A percentile compares a stretch with the other conserved stretches of the same genome.
Conservation (phyloP, 192 early-diverging fungal species). For the Coemansia sp. region DNA sequence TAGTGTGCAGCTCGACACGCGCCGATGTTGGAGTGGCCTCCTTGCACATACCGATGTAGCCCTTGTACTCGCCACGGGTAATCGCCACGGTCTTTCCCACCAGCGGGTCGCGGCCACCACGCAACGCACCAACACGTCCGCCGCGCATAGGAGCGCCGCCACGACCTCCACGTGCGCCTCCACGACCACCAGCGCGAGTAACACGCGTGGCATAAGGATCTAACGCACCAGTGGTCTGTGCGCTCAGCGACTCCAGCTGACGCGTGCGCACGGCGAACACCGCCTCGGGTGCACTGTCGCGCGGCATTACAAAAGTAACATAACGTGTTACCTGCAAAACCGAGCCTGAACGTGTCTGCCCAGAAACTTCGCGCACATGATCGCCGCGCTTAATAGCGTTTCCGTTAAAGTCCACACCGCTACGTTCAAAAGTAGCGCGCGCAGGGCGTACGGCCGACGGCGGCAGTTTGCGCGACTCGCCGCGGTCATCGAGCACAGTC, state of each 20-base stretch:
- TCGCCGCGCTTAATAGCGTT: conserved; percentile 64
- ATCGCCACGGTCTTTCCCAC: conserved; percentile 82
- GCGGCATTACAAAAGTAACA: conserved; percentile 76
- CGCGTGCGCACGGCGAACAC: conserved; percentile 73
- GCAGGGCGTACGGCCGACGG: conserved; percentile 72
- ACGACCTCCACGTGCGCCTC: conserved; percentile 22
- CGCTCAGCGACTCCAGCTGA: conserved; percentile 58
- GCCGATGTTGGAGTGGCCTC: conserved; percentile 70
- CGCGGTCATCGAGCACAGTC: conserved; percentile 77
- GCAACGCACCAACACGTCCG: conserved; percentile 44
- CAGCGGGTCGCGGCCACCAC: conserved; percentile 53
- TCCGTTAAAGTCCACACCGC: conserved; percentile 59
- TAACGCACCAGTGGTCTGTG: background rate
- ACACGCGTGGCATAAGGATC: background rate
- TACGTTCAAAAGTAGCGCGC: conserved; percentile 55
- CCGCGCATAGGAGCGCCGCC: conserved; percentile 28
- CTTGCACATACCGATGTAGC: conserved; percentile 96
- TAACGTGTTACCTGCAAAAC: conserved; percentile 83
- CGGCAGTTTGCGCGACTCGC: conserved; percentile 63
- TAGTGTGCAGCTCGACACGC: conserved; percentile 93
- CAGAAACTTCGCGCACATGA: conserved; percentile 68
- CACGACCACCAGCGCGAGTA: background rate
- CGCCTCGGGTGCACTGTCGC: conserved; percentile 70
- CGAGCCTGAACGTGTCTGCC: conserved; percentile 64
- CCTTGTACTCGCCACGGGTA: conserved; percentile 87